Base-by-base conservation (phyloP, 768 basidiomycete genomes). In the Gloeophyllum trabeum region DNA sequence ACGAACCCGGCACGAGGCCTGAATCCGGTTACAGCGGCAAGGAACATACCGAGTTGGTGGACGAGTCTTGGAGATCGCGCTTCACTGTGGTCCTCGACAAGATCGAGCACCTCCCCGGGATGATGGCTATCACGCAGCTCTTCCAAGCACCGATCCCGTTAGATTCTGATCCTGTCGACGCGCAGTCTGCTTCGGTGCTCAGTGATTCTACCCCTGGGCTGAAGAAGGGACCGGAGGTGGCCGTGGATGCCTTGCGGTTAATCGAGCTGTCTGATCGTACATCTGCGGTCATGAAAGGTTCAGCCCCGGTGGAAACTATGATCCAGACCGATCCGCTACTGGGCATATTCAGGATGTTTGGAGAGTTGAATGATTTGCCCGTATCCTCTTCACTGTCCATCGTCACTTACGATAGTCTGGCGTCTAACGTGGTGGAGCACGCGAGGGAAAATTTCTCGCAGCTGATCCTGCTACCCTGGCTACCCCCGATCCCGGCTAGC, bases 11-110 rank as follows among this genome's bases (percentile, higher is more conserved):
- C 1, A 40, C 18, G 37, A 38, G 38, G 40, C 45, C 23, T 28
- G n/a, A n/a, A n/a, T 19, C 6, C 16, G 48, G 46, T 43, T 46
- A 13, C 24, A 39, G 30, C n/a, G 52, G 52, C 16, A 50, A 51
- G 26, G 43, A 45, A 35, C 40, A 25, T 22, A 4, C 20, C 20
- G 18, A 19, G 40, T 42, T 6, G n/a, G n/a, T n/a, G n/a, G 35
- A 39, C 18, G 5, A 16, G 36, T 18, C 18, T 13, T 7, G 35
- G 22, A 26, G 56, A 54, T 6, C 60, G 50, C 71, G 78, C 6
- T 87, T 93, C 61, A 81, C 84, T 0, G 76, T 97, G 46, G 79
- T 98, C 14, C 71, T 98, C 14, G 91, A 94, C 57, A 88, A 81
- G 56, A 65, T 93, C 38, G 94, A 96, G 51, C 87, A 92, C 55